These are phyloP conservation scores for Penicillium steckii DNA, from an alignment of 495 filamentous ascomycete genomes.

Conservation along the genomic window DNA sequence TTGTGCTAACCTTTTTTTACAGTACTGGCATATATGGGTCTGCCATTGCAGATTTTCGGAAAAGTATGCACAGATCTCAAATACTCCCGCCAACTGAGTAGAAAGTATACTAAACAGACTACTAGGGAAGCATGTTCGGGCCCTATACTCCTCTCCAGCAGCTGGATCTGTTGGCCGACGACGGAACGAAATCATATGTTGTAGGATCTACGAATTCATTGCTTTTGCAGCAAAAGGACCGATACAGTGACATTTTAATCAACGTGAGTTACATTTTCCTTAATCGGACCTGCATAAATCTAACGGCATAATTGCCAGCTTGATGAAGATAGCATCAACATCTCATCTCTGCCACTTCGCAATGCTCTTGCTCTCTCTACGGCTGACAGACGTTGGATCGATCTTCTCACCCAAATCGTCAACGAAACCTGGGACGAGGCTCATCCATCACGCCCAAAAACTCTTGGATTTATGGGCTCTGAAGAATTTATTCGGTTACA, in stretches of 20 bases:
- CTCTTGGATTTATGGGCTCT: constrained; percentile 91
- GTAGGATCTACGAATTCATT: constrained; percentile 96
- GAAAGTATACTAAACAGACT: constrained; percentile 23
- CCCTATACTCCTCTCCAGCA: constrained; percentile 97
- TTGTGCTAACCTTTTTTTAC: constrained; percentile 22
- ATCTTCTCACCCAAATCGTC: constrained; percentile 88
- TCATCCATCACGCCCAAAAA: constrained; percentile 85
- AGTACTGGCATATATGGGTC: constrained; percentile 89
- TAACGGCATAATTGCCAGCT: constrained; percentile 46
- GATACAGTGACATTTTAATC: constrained; percentile 96
- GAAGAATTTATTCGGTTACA: constrained; percentile 98
- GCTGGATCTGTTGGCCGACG: constrained; percentile 89
- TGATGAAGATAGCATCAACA: constrained; percentile 83
- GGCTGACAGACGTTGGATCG: constrained; percentile 93
- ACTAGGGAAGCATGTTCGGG: constrained; percentile 86
- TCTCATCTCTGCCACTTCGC: constrained; percentile 76
- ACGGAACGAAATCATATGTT: constrained; percentile 94
- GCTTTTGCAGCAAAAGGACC: constrained; percentile 87
- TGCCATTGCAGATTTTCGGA: constrained; percentile 93
- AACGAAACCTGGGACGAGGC: constrained; percentile 95
- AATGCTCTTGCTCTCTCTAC: constrained; percentile 75
- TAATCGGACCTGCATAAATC: neutral
- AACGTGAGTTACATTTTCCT: constrained; percentile 53
- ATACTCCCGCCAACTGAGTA: neutral
- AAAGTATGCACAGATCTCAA: constrained; percentile 55